phyloP scores from a whole-genome alignment of 1,284 basidiomycete species.

The Singerocomus inundabilis region DNA sequence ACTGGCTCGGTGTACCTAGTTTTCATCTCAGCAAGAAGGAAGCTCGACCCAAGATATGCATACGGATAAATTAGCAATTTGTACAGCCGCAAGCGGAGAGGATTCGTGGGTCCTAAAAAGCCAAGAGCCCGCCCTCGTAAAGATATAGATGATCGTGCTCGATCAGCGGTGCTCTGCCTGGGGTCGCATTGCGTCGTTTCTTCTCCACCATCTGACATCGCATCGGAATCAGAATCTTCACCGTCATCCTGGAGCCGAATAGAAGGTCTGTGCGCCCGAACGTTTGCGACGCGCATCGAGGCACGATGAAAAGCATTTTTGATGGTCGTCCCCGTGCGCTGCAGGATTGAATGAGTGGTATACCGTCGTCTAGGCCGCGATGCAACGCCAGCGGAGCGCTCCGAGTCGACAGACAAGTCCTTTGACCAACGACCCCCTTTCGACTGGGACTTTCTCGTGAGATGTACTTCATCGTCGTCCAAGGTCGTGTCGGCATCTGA shows the following conservation, averaged over 20 bases:
- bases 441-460: slow-evolving; percentile 46
- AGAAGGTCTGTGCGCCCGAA: slow-evolving; percentile 65
- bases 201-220: slow-evolving; percentile 17
- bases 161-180: slow-evolving; percentile 25
- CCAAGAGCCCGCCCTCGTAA: slow-evolving; percentile 83
- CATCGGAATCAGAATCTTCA: slow-evolving; percentile 33
- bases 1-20: slow-evolving; percentile 83
- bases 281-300: slow-evolving; percentile 81
- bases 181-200: slow-evolving; percentile 32
- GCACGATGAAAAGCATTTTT: slow-evolving; percentile 64
- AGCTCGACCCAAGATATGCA: slow-evolving; percentile 20
- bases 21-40: slow-evolving; percentile 1
- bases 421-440: slow-evolving; percentile 24
- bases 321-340: slow-evolving; percentile 56
- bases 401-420: slow-evolving; percentile 38
- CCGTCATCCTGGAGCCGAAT: slow-evolving; percentile 52
- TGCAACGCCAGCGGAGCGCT: slow-evolving; percentile 37
- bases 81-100: slow-evolving; percentile 62
- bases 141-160: slow-evolving; percentile 40
- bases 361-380: slow-evolving; percentile 44
- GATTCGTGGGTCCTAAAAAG: slow-evolving; percentile 69
- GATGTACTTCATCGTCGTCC: slow-evolving; percentile 55
- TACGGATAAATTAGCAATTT: slow-evolving; percentile 70
- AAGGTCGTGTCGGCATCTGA: slow-evolving; percentile 42
- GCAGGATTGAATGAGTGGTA: slow-evolving; percentile 51